Evolutionary conservation across 306 rosid species (phyloP), one percentile per base, ranked within the genome.

Genomic region (Pyrus betulifolia): DNA sequence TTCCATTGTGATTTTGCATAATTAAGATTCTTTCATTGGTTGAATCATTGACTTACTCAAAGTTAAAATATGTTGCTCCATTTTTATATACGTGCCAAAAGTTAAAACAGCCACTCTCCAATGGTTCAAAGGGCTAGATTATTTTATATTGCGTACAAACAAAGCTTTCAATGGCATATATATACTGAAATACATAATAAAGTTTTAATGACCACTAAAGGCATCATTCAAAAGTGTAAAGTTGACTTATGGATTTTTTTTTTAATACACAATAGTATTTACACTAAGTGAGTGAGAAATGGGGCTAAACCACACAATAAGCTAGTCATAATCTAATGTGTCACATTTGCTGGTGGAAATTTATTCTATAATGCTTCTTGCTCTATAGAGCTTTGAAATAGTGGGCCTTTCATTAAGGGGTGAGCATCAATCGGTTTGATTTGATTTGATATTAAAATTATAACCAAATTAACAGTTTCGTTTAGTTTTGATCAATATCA

Each of bases 101-200:
- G 27, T 25, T 63, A 63, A 7, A 63, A 63, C 23, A 27, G 0
- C 14, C 18, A 30, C 68, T 31, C 42, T 30, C 42, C 13, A 18
- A 40, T 40, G 45, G 45, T 40, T 57, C 12, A 21, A n/a, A 22
- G 3, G 4, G 65, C 27, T 60, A 17, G 5, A 64, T 64, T 31
- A 15, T 31, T 52, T 71, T 54, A 33, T 33, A n/a, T 61, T 61
- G 69, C 77, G 60, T 61, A 74, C 45, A 74, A 74, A 11, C 60
- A 44, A 74, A 60, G 59, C 76, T 61, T 74, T 74, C 45, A 25
- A 42, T 27, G 69, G 57, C 76, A 49, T 67, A 35, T 13, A 23
- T 38, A 69, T n/a, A 70, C 33, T 55, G 23, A 14, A 61, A 23
- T 59, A 59, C 33, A 25, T 2, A 61, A 2, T 11, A 55, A 55